Conservation (phyloP, 2,329 filamentous ascomycete genomes). For the Cercospora beticola region DNA sequence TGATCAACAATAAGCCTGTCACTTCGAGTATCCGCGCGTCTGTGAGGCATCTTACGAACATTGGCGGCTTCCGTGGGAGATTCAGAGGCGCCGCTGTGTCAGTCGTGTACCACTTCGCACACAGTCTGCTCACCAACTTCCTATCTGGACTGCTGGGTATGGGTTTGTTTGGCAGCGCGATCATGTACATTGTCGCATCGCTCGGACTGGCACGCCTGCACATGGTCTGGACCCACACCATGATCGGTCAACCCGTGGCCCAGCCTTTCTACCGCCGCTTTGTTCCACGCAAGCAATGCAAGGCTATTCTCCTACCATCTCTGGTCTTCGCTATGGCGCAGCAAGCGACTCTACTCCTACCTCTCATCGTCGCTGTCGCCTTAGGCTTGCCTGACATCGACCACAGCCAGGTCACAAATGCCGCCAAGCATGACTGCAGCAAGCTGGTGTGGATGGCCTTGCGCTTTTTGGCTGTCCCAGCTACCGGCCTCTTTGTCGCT, state of each 20-base stretch:
- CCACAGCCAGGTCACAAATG: slow-evolving; percentile 28
- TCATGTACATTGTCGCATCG: slow-evolving; percentile 58
- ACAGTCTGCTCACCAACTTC: slow-evolving; percentile 32
- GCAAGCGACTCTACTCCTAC: slow-evolving; percentile 50
- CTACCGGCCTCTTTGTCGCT: slow-evolving; percentile 50
- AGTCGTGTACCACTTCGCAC: slow-evolving; percentile 38
- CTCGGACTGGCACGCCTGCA: slow-evolving; percentile 66
- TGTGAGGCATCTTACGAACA: slow-evolving; percentile 48
- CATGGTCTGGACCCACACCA: slow-evolving; percentile 80
- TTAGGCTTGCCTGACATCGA: slow-evolving; percentile 45
- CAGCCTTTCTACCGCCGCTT: slow-evolving; percentile 67
- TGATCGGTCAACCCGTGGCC: slow-evolving; percentile 70
- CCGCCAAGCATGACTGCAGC: slow-evolving; percentile 28
- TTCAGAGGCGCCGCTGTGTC: slow-evolving; percentile 39
- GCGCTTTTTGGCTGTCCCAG: slow-evolving; percentile 39
- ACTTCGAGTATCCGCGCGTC: slow-evolving; percentile 61
- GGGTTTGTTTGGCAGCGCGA: slow-evolving; percentile 44
- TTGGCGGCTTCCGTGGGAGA: slow-evolving; percentile 39
- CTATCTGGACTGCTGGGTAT: slow-evolving; percentile 44
- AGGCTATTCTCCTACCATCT: slow-evolving; percentile 68
- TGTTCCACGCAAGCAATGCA: slow-evolving; percentile 63
- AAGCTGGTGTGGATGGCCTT: slow-evolving; percentile 44
- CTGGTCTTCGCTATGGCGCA: slow-evolving; percentile 61
- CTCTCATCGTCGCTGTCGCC: slow-evolving; percentile 50
- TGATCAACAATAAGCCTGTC: slow-evolving; percentile 57